Evolutionary conservation across 441 rosid species (phyloP).

Genomic region (Aquilaria agallochum): DNA sequence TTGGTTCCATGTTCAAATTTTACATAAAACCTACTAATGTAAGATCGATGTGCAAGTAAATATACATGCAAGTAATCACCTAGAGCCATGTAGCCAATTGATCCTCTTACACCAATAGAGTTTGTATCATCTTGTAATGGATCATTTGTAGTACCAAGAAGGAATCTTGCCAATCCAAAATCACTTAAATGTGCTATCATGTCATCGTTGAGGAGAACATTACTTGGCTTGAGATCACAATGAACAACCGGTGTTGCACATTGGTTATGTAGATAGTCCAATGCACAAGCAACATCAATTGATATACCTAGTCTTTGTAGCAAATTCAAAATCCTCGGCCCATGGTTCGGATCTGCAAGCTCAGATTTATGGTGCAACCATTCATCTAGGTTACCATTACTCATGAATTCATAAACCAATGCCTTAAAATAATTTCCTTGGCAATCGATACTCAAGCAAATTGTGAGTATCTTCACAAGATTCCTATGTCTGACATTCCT

Average conservation of each 20-base stretch:
- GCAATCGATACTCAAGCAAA: no score
- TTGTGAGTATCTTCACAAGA: conserved; percentile 18
- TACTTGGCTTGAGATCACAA: conserved; percentile 10
- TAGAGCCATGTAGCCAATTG: conserved; percentile 17
- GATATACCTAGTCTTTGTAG: conserved; percentile 16
- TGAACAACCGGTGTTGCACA: conserved; percentile 10
- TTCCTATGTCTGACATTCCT: not conserved
- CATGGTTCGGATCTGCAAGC: conserved; percentile 6
- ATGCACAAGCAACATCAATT: conserved; percentile 9
- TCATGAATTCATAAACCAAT: no score
- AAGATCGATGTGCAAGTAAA: no score
- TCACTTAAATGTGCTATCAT: no score
- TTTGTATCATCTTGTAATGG: not conserved
- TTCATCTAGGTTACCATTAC: no score
- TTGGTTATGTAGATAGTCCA: conserved; percentile 19
- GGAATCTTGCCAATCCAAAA: not conserved
- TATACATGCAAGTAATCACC: conserved; percentile 1
- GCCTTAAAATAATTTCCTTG: no score
- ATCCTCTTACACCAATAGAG: conserved; percentile 13
- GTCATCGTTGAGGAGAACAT: no score
- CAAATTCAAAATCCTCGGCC: not conserved
- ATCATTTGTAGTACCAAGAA: conserved; percentile 10
- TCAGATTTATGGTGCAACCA: no score
- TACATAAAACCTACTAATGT: no score
- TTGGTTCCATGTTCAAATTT: no score